Conservation (phyloP, 306 rosid genomes). For the Corylus americana region DNA sequence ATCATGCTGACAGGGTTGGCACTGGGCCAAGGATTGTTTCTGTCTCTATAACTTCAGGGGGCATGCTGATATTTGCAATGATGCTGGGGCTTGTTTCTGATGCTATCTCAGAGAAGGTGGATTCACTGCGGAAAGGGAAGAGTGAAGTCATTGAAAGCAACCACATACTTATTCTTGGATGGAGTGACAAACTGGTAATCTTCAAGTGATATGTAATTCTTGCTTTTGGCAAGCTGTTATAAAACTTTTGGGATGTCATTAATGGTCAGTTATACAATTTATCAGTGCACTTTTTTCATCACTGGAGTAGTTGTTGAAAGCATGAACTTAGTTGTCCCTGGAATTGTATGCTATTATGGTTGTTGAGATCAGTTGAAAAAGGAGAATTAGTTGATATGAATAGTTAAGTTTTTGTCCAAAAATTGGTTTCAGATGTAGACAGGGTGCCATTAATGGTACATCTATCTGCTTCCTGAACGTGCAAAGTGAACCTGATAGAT, state of each 20-base stretch:
- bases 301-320: background rate
- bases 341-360: background rate
- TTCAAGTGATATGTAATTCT: background rate
- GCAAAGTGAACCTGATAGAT: background rate
- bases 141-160: conserved; percentile 95
- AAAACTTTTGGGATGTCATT: background rate
- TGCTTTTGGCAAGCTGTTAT: background rate
- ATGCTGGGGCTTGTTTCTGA: conserved; percentile 97
- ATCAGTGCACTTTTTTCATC: background rate
- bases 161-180: conserved; percentile 95
- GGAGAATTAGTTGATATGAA: background rate
- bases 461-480: background rate
- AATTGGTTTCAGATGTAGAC: conserved; percentile 5
- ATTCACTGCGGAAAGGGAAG: conserved; percentile 95
- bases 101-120: conserved; percentile 97
- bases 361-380: background rate
- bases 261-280: background rate
- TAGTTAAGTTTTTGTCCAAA: background rate
- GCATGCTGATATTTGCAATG: conserved; percentile 99
- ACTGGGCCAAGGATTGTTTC: conserved; percentile 95
- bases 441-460: background rate
- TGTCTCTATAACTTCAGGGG: conserved; percentile 94
- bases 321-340: background rate
- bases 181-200: conserved; percentile 97
- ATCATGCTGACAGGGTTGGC: conserved; percentile 96